A percentile compares a stretch with the other conserved stretches of the same genome.
phyloP scores from a whole-genome alignment of 768 basidiomycete genomes.

The Kwoniella sp. region DNA sequence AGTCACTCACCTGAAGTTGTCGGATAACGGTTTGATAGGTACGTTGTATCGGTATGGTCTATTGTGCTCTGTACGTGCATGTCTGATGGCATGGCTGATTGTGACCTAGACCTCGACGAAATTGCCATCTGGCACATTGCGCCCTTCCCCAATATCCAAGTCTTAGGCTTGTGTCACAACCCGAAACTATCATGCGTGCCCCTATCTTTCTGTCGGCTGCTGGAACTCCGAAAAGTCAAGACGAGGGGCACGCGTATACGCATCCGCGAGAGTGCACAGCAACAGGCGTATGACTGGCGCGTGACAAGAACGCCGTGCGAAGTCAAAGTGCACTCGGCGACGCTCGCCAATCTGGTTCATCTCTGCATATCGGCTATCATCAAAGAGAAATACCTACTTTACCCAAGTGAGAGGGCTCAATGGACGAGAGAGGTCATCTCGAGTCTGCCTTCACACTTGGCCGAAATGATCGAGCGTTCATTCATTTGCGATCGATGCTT shows the following conservation, averaged over 20 bases:
- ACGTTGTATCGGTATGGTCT: not conserved
- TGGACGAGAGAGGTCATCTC: not conserved
- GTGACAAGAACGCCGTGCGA: no score
- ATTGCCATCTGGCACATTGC: not conserved
- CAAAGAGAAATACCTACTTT: not conserved
- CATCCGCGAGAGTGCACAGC: not conserved
- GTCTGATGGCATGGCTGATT: not conserved
- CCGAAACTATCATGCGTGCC: slow-evolving; percentile 14
- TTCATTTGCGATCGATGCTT: slow-evolving; percentile 2
- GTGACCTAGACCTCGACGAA: not conserved
- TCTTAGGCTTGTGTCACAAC: slow-evolving; percentile 12
- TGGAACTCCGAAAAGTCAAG: slow-evolving; percentile 1
- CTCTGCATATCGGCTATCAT: not conserved
- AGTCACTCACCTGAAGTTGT: slow-evolving; percentile 17
- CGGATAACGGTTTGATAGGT: slow-evolving; percentile 11
- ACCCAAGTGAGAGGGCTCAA: not conserved
- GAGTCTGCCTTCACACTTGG: not conserved
- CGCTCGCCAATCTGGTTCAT: not conserved
- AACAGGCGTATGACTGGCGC: not conserved
- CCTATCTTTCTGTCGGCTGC: slow-evolving; percentile 7
- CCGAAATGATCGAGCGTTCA: not conserved
- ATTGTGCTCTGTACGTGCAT: not conserved
- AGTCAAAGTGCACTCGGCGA: no score
- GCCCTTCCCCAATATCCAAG: slow-evolving; percentile 19
- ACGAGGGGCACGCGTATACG: not conserved